These are phyloP conservation scores for Phytophthora citricola DNA, from an alignment of 352 stramenopile species.

Conservation along the genomic window DNA sequence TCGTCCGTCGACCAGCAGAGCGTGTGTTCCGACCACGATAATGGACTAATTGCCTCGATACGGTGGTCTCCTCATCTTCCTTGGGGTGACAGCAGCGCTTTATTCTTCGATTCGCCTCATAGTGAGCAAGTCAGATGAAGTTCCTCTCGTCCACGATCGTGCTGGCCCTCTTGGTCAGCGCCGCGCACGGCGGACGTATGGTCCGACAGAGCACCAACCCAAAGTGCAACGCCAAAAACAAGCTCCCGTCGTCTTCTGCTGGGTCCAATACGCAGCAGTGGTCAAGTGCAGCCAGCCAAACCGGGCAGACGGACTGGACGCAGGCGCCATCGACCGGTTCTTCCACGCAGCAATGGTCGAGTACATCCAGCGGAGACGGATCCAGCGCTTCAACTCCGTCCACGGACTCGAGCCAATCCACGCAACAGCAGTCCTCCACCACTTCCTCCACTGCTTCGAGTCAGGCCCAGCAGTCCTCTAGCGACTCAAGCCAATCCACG, in stretches of 20 bases:
- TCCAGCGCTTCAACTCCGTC: conserved; percentile 2
- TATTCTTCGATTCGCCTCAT: conserved; percentile 19
- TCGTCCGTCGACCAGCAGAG: conserved; percentile 6
- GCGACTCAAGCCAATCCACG: conserved; percentile 21
- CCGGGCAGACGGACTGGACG: conserved; percentile 13
- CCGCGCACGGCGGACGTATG: conserved; percentile 16
- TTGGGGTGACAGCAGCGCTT: not conserved
- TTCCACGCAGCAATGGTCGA: conserved; percentile 4
- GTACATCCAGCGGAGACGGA: conserved; percentile 2
- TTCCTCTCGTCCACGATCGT: conserved; percentile 24
- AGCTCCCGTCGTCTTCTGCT: conserved; percentile 3
- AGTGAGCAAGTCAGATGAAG: conserved; percentile 25
- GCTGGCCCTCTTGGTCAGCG: conserved; percentile 17
- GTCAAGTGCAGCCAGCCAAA: conserved; percentile 14
- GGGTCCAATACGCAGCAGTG: conserved; percentile 18
- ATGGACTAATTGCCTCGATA: not conserved
- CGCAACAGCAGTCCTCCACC: conserved; percentile 5
- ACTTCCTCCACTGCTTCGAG: conserved; percentile 23
- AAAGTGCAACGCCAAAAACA: conserved; percentile 29
- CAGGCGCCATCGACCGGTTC: conserved; percentile 8
- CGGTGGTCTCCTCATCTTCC: not conserved
- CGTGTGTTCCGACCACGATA: conserved; percentile 11
- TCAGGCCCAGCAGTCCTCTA: conserved; percentile 18
- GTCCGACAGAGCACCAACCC: conserved; percentile 20
- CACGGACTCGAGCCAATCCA: conserved; percentile 14